Conservation (phyloP, 2,329 filamentous ascomycete species). For the Hymenoscyphus repandus region DNA sequence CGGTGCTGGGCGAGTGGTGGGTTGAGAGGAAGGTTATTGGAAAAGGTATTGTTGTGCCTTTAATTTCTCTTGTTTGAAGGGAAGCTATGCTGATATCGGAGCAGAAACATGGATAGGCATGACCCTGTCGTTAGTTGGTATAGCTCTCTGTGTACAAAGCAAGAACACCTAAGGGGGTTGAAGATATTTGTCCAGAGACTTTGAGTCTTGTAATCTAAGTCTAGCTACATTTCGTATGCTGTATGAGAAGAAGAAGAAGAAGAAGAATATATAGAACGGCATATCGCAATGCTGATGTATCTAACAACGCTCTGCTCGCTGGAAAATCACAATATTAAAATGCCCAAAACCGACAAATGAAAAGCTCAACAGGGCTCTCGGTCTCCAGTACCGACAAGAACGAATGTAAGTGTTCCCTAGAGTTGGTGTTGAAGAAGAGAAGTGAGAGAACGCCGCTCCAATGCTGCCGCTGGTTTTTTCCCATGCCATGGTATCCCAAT, state of each 20-base stretch:
- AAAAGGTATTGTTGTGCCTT: conserved; percentile 50
- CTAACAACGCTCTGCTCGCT: conserved; percentile 15
- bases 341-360: background rate
- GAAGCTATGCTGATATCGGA: conserved; percentile 42
- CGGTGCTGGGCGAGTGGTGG: conserved; percentile 91
- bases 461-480: conserved; percentile 6
- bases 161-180: conserved; percentile 35
- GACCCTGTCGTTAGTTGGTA: conserved; percentile 71
- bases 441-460: conserved; percentile 13
- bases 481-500: conserved; percentile 1
- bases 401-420: background rate
- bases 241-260: conserved; percentile 8
- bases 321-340: background rate
- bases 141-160: conserved; percentile 76
- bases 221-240: conserved; percentile 4
- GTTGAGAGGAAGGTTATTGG: conserved; percentile 88
- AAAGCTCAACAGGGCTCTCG: background rate
- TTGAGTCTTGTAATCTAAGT: background rate
- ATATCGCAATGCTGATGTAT: conserved; percentile 10
- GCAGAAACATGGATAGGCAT: conserved; percentile 81
- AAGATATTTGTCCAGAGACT: background rate
- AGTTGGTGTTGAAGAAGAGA: background rate
- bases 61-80: background rate
- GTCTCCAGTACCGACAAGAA: conserved; percentile 13
- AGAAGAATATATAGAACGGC: too few relatives aligned